Evolutionary conservation across 2,329 filamentous ascomycete species (phyloP), one percentile per base, ranked within the genome.

Genomic region (Tolypocladium ovalisporum): DNA sequence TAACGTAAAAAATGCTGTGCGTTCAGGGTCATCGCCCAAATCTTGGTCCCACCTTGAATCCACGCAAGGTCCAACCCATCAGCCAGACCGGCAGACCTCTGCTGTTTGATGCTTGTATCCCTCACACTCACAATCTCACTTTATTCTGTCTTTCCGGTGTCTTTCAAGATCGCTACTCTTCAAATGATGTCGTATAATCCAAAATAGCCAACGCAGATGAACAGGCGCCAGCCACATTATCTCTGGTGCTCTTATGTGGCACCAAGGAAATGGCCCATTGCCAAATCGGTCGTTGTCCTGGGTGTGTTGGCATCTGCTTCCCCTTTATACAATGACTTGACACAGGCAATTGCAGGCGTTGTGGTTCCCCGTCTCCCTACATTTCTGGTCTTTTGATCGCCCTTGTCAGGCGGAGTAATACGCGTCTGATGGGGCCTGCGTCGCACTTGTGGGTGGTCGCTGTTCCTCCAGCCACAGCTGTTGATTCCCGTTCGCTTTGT

Each of bases 391-490:
- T 40, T 15, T 27, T 6, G n/a, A 47, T 27, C 2, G 22, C n/a
- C 39, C 37, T 15, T 17, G 15, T 60, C 54, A 63, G n/a, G 57
- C 44, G 24, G 61, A 60, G 58, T 63, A 62, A 29, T 63, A 63
- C 27, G 61, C 54, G 27, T 59, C 58, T 13, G 61, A 59, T 37
- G 60, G 59, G 32, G 57, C 57, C 55, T 60, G 61, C 44, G 56
- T 56, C 15, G 58, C 55, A n/a, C 51, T 36, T 24, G 57, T 42
- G n/a, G 49, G 29, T 22, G 39, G 39, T 17, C 61, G 56, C 24
- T 59, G 60, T 42, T 62, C 60, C 22, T 62, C 61, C 17, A 59
- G 37, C 57, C 61, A 57, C 36, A 61, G 52, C 32, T 54, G 57
- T 34, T 61, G 57, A 40, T 34, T 52, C 4, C 54, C 59, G 12